phyloP scores from a whole-genome alignment of 2,329 filamentous ascomycete species.

The Penicillium sp. region DNA sequence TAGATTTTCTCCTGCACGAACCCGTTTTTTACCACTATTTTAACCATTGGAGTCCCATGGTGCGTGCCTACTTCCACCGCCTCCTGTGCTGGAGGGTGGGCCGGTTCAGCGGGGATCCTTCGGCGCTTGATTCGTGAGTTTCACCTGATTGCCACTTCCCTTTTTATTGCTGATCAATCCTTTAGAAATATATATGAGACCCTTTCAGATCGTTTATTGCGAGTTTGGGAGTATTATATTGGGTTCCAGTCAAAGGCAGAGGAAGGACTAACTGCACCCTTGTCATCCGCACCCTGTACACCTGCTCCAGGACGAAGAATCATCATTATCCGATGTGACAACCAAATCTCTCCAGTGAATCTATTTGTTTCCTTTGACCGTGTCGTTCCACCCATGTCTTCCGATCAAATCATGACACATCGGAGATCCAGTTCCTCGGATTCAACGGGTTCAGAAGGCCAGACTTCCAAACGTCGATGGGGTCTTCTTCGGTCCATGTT shows the following conservation, averaged over 20 bases:
- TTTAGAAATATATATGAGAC: slow-evolving; percentile 67
- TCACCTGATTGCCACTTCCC: not conserved
- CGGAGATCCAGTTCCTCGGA: slow-evolving; percentile 38
- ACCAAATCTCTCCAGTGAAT: slow-evolving; percentile 51
- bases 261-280: slow-evolving; percentile 54
- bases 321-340: slow-evolving; percentile 84
- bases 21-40: slow-evolving; percentile 78
- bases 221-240: slow-evolving; percentile 76
- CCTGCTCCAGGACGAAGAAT: slow-evolving; percentile 84
- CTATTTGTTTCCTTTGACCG: slow-evolving; percentile 66
- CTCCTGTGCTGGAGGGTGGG: slow-evolving; percentile 87
- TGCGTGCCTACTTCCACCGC: slow-evolving; percentile 88
- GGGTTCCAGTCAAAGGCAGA: slow-evolving; percentile 70
- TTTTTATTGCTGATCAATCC: slow-evolving; percentile 7
- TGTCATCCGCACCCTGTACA: slow-evolving; percentile 77
- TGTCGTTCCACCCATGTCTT: slow-evolving; percentile 46
- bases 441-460: slow-evolving; percentile 23
- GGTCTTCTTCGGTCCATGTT: slow-evolving; percentile 53
- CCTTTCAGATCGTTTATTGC: slow-evolving; percentile 67
- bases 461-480: slow-evolving; percentile 48
- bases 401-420: slow-evolving; percentile 33
- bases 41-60: slow-evolving; percentile 95
- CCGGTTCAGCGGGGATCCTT: slow-evolving; percentile 67
- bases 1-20: slow-evolving; percentile 73
- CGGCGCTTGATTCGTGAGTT: slow-evolving; percentile 67